A percentile compares a stretch with the other conserved stretches of the same genome.
Conservation (phyloP, 1,284 basidiomycete genomes). For the Mycena sp. region DNA sequence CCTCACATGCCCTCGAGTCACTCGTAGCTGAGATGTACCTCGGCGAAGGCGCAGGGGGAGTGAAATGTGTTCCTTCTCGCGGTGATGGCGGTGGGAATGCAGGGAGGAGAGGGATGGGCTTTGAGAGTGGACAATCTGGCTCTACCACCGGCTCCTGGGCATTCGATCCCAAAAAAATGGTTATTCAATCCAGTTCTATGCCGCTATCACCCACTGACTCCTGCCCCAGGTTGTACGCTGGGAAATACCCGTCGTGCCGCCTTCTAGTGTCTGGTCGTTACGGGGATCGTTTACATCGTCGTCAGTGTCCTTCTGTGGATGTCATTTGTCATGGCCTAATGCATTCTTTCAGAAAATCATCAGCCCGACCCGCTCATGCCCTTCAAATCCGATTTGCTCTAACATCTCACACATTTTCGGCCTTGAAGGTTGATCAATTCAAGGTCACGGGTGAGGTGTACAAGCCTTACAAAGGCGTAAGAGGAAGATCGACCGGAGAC, state of each 20-base stretch:
- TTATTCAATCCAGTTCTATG: constrained; percentile 39
- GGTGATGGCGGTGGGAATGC: constrained; percentile 61
- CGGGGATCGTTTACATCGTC: constrained; percentile 82
- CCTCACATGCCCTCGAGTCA: constrained; percentile 74
- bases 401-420: constrained; percentile 79
- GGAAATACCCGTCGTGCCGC: constrained; percentile 76
- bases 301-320: constrained; percentile 50
- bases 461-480: constrained; percentile 88
- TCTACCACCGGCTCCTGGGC: constrained; percentile 70
- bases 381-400: constrained; percentile 80
- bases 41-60: constrained; percentile 74
- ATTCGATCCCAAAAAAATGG: constrained; percentile 77
- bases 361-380: constrained; percentile 70
- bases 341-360: constrained; percentile 35
- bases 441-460: constrained; percentile 84
- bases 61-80: constrained; percentile 70
- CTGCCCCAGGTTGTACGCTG: constrained; percentile 66
- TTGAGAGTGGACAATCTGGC: constrained; percentile 36
- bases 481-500: constrained; percentile 67
- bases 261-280: constrained; percentile 76
- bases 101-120: constrained; percentile 43
- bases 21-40: constrained; percentile 78
- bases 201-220: constrained; percentile 14
- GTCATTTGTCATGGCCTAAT: constrained; percentile 2
- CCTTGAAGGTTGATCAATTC: constrained; percentile 86